These are phyloP conservation scores for Athelia sp. DNA, from an alignment of 1,284 basidiomycete species.

Conservation along the genomic window DNA sequence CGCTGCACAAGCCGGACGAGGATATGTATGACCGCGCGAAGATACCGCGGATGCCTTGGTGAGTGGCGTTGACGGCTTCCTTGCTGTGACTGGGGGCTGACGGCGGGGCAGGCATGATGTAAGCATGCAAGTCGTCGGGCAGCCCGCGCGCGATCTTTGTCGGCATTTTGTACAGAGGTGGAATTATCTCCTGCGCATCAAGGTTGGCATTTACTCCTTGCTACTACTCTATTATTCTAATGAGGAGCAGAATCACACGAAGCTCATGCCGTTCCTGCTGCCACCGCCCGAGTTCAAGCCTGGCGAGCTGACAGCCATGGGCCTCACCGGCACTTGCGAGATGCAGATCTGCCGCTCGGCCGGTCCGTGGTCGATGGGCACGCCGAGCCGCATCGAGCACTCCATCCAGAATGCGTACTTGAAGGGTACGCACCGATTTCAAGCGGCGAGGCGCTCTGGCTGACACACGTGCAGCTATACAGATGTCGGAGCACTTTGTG, in stretches of 20 bases:
- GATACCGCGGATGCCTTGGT: slow-evolving; percentile 97
- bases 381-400: slow-evolving; percentile 79
- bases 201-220: slow-evolving; percentile 46
- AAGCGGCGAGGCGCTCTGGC: not conserved
- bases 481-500: slow-evolving; percentile 90
- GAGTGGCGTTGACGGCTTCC: slow-evolving; percentile 17
- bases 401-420: slow-evolving; percentile 96
- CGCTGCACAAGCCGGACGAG: slow-evolving; percentile 86
- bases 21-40: slow-evolving; percentile 92
- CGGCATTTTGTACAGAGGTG: slow-evolving; percentile 93
- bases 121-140: slow-evolving; percentile 92
- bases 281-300: slow-evolving; percentile 92
- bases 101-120: slow-evolving; percentile 80
- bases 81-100: slow-evolving; percentile 3
- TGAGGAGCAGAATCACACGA: slow-evolving; percentile 74
- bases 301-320: slow-evolving; percentile 74
- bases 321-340: slow-evolving; percentile 94
- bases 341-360: slow-evolving; percentile 95
- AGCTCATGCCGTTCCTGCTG: slow-evolving; percentile 90
- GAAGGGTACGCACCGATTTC: slow-evolving; percentile 54
- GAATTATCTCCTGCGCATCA: slow-evolving; percentile 86
- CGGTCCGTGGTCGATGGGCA: slow-evolving; percentile 96
- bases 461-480: slow-evolving; percentile 61
- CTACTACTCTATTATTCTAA: not conserved
- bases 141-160: slow-evolving; percentile 92